Base-by-base conservation (phyloP, 768 basidiomycete species). In the Pluteus cervinus region DNA sequence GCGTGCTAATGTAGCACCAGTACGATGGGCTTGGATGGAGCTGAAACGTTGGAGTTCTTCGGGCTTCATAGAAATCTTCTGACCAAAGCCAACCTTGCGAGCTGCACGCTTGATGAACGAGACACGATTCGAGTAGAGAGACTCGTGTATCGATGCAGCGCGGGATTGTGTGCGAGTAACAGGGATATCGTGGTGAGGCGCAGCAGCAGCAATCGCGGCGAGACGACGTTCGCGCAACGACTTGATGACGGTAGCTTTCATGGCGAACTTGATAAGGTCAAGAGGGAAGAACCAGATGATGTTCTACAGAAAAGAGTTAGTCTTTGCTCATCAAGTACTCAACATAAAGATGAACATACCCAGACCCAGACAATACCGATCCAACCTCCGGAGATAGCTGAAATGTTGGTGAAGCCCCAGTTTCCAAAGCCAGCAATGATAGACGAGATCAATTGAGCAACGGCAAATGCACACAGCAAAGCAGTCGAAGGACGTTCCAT, bases 361-460 rank as follows among this genome's bases (percentile, higher is more conserved):
- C 89, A 92, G 48, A 93, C 75, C 93, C 93, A 97, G 42, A 94
- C 74, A 48, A 98, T 92, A 65, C 93, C 94, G 48, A 97, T 88
- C 93, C 93, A 97, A 18, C 81, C 86, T 56, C 87, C 93, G 44
- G 85, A 87, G 58, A 97, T 81, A 16, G 66, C 55, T 23, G 68
- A 58, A 46, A 97, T 86, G 37, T 81, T 57, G 23, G 92, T 93
- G 77, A 98, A 98, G 60, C 87, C 86, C 86, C 86, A 96, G 74
- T 96, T 55, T 51, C 74, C 93, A 62, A 84, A 98, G 8, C 71
- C 89, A 33, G 93, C 93, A 49, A 98, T 97, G 70, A 98, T 93
- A 26, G 89, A 87, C 1, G 93, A 91, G 37, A 98, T 69, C 41
- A 96, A 77, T 66, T 98, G 94, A 12, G 94, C 94, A 40, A 97